Evolutionary conservation across 202 grass and related monocot species (phyloP), one percentile per base, ranked within the genome.

Genomic region (Digitaria exilis): DNA sequence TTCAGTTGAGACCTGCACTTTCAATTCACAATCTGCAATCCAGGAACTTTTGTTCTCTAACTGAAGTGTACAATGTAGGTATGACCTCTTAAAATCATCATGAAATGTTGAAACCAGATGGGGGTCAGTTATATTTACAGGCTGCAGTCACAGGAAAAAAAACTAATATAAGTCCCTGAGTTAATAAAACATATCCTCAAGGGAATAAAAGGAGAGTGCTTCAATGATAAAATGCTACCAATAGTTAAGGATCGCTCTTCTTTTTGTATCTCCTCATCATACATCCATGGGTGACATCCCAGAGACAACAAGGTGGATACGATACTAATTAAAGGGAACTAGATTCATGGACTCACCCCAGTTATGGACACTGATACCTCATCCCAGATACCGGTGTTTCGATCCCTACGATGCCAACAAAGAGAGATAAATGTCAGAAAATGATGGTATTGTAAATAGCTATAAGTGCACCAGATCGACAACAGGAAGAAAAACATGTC

Each of bases 341-440:
- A 32, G 65, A 29, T 37, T 66, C 29, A 28, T 84, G 82, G 80
- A 52, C 92, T 95, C 80, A 98, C 95, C 82, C 92, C 92, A 71
- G 89, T 91, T 48, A 87, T 75, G 48, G 83, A 91, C 78, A 98
- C 79, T 50, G 95, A 98, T 44, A 98, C 92, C 89, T 98, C 95
- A 95, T 98, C 95, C 95, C 95, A 95, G 63, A 98, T 98, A 76
- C 95, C 95, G 0, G 95, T 98, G 80, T 98, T 98, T 71, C 95
- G 92, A 79, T 98, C 95, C 83, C 95, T 98, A 80, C 10, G 67
- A 35, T 78, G 55, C 19, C 48, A n/a, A 76, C 30, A 65, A n/a
- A n/a, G n/a, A n/a, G 65, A 22, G 24, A 62, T 21, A 55, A 49
- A 73, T 31, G 25, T 69, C 7, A 0, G 32, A 41, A 71, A 82